phyloP scores from a whole-genome alignment of 2,329 filamentous ascomycete species.

The Dactylonectria macrodidyma region DNA sequence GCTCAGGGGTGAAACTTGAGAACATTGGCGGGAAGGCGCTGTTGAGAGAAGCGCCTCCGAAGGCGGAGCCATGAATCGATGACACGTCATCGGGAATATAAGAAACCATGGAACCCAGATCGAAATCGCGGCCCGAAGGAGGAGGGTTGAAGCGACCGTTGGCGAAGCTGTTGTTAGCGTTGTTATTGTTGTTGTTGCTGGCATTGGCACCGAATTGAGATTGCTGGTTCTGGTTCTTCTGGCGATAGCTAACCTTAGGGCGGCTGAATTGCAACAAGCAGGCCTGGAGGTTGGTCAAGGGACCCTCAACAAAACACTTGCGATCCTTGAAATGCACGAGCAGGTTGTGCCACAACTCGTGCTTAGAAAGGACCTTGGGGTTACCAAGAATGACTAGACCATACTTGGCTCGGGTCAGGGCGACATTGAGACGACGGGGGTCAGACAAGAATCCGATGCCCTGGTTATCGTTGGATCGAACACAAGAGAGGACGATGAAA shows the following conservation, averaged over 20 bases:
- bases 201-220: conserved; percentile 67
- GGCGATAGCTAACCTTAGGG: conserved; percentile 93
- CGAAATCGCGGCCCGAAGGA: conserved; percentile 69
- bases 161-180: conserved; percentile 51
- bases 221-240: conserved; percentile 84
- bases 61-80: conserved; percentile 91
- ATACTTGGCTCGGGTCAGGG: conserved; percentile 96
- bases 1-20: conserved; percentile 88
- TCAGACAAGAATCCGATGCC: conserved; percentile 99
- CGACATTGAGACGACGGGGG: conserved; percentile 96
- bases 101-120: conserved; percentile 90
- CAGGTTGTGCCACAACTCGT: conserved; percentile 97
- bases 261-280: conserved; percentile 95
- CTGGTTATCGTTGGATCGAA: conserved; percentile 98
- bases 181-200: conserved; percentile 75
- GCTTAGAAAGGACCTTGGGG: conserved; percentile 96
- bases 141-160: conserved; percentile 60
- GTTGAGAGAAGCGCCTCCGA: conserved; percentile 84
- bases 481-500: conserved; percentile 97
- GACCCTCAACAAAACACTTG: conserved; percentile 96
- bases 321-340: conserved; percentile 97
- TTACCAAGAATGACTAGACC: conserved; percentile 97
- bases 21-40: conserved; percentile 94
- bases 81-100: conserved; percentile 98
- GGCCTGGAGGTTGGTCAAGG: conserved; percentile 94